Evolutionary conservation across 73 alveolate species (phyloP), one percentile per base, ranked within the genome.

Genomic region (Symbiodinium pilosum): DNA sequence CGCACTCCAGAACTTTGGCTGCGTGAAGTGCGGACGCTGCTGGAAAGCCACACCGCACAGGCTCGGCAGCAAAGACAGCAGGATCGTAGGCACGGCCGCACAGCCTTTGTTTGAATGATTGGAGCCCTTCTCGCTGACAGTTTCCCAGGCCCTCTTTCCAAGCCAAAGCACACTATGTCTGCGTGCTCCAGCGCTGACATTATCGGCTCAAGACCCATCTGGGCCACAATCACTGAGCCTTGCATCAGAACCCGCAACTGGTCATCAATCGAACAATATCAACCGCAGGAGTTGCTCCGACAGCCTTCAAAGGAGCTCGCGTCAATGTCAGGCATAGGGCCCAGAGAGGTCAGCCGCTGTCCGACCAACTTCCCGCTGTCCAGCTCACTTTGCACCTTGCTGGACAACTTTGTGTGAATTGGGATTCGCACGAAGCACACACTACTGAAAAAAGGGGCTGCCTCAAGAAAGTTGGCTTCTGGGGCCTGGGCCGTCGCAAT

Each of bases 81-180:
- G 93, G 93, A 52, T 86, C 93, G 21, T 86, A 86, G 6, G 93
- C 93, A 21, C 93, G 93, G 4, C 93, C 93, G 24, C 93, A 86
- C 24, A 86, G 77, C 93, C 93, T 86, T 41, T 34, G 69, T 4
- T n/a, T 42, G 68, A n/a, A 83, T 21, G 24, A 6, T 42, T 44
- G 40, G 18, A 26, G 11, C 3, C 40, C 4, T 0, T 32, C 16
- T 20, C 12, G 24, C n/a, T 54, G 14, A 24, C 26, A 41, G 32
- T 38, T 39, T 40, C 73, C 30, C 39, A n/a, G 9, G 14, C 77
- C 43, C 2, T 44, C 5, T 30, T 64, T 12, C 38, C 4, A 3
- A 64, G 38, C 81, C 81, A 64, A 38, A 38, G 9, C 38, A 44
- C 56, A 43, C 93, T 43, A 84, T 84, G 93, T 84, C 93, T 12